A percentile compares a stretch with the other conserved stretches of the same genome.
Conservation (phyloP, 164 flowering plant genomes). For the Malania oleifera region DNA sequence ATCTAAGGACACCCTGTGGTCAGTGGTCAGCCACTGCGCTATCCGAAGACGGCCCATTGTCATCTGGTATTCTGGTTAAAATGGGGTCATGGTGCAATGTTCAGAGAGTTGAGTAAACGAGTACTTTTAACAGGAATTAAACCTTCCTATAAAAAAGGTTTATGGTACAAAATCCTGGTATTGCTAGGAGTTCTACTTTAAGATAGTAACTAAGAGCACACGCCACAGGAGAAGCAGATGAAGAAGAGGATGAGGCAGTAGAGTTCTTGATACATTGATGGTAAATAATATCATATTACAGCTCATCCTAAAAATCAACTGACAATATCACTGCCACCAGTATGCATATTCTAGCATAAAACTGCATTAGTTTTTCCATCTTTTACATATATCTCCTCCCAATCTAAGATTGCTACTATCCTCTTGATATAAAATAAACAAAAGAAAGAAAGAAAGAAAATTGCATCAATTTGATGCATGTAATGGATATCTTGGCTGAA, state of each 20-base stretch:
- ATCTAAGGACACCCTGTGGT: no score
- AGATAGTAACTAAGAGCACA: no score
- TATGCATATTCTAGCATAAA: slow-evolving; percentile 6
- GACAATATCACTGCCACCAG: background rate
- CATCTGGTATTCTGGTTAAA: no score
- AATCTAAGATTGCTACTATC: slow-evolving; percentile 2
- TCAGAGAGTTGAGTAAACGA: no score
- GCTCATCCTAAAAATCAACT: background rate
- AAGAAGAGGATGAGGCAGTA: background rate
- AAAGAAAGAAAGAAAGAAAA: slow-evolving; percentile 3
- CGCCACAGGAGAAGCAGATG: no score
- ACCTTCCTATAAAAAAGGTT: no score
- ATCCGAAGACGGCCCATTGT: no score
- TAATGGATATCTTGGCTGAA: slow-evolving; percentile 8
- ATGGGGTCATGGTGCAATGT: no score
- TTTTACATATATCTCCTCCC: background rate
- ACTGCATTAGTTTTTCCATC: slow-evolving; percentile 8
- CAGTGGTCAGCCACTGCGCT: no score
- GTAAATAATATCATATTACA: slow-evolving; percentile 5
- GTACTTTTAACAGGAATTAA: no score
- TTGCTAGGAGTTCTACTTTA: no score
- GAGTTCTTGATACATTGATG: background rate
- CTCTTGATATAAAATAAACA: slow-evolving; percentile 3
- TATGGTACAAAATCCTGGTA: no score
- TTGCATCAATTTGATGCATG: slow-evolving; percentile 22